Evolutionary conservation across 2,329 filamentous ascomycete species (phyloP).

Genomic region (Claviceps pazoutovae): DNA sequence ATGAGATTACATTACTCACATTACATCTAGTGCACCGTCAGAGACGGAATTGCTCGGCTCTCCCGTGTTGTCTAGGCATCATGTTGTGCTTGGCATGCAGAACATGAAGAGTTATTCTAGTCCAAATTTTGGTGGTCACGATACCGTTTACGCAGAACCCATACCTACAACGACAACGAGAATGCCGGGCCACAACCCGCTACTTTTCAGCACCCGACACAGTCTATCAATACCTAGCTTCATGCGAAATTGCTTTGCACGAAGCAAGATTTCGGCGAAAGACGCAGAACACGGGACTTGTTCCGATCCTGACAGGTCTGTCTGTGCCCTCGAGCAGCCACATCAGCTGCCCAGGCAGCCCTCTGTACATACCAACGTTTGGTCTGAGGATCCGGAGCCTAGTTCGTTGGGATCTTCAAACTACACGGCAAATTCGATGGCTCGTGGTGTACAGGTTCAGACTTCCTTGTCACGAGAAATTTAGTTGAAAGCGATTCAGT

Average conservation of each 20-base stretch:
- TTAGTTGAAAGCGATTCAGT: not conserved
- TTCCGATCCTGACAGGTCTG: not conserved
- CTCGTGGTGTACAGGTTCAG: not conserved
- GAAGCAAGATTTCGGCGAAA: not conserved
- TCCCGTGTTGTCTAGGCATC: constrained; percentile 8
- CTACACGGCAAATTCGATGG: not conserved
- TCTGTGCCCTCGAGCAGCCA: not conserved
- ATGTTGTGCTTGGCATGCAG: constrained; percentile 9
- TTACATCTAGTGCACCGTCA: not conserved
- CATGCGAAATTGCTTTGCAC: constrained; percentile 9
- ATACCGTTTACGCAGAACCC: not conserved
- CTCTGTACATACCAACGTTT: constrained; percentile 14
- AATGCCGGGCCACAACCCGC: constrained; percentile 15
- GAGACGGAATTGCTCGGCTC: constrained; percentile 7
- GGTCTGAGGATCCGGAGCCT: constrained; percentile 12
- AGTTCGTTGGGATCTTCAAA: not conserved
- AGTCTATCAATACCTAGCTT: constrained; percentile 13
- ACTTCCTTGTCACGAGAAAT: constrained; percentile 2
- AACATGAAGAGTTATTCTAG: constrained; percentile 7
- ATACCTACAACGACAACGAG: not conserved
- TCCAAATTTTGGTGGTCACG: constrained; percentile 3
- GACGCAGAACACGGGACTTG: not conserved
- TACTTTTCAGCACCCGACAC: constrained; percentile 21
- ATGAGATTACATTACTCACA: constrained; percentile 5
- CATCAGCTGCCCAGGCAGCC: constrained; percentile 5